Evolutionary conservation across 495 filamentous ascomycete genomes (phyloP).

Genomic region (Wilcoxina mikolae): DNA sequence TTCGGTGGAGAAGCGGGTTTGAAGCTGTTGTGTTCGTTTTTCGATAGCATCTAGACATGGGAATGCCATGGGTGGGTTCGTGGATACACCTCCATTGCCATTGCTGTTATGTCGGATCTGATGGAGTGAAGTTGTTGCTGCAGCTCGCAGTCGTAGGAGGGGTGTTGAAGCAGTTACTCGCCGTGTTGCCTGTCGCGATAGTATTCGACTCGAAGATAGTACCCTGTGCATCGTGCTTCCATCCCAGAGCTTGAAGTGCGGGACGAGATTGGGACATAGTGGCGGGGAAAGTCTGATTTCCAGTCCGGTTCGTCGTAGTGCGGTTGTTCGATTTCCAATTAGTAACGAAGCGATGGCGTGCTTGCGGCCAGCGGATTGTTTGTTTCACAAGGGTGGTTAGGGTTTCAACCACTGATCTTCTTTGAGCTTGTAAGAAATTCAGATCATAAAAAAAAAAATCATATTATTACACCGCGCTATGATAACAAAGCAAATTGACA

Average conservation of each 20-base stretch:
- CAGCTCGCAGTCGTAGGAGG: too few species aligned
- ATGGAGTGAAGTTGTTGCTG: too few species aligned
- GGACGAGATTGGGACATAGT: neutral
- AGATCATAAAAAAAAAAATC: too few species aligned
- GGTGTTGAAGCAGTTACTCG: neutral
- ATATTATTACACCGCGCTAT: too few species aligned
- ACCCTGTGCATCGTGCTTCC: neutral
- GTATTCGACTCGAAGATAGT: neutral
- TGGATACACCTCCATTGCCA: constrained; percentile 28
- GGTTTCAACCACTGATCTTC: too few species aligned
- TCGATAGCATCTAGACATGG: constrained; percentile 91
- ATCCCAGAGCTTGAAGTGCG: neutral
- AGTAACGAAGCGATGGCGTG: neutral
- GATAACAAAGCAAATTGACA: too few species aligned
- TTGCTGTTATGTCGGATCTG: constrained; percentile 1
- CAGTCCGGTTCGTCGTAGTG: neutral
- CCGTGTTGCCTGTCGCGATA: neutral
- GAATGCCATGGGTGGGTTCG: constrained; percentile 86
- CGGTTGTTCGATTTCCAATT: neutral
- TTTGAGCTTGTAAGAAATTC: too few species aligned
- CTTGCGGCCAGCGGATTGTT: neutral
- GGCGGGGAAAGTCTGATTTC: neutral
- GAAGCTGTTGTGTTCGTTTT: constrained; percentile 59
- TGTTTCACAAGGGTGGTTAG: neutral
- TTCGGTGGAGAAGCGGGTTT: constrained; percentile 41